phyloP scores from a whole-genome alignment of 495 filamentous ascomycete genomes.

The Parathielavia appendiculata region DNA sequence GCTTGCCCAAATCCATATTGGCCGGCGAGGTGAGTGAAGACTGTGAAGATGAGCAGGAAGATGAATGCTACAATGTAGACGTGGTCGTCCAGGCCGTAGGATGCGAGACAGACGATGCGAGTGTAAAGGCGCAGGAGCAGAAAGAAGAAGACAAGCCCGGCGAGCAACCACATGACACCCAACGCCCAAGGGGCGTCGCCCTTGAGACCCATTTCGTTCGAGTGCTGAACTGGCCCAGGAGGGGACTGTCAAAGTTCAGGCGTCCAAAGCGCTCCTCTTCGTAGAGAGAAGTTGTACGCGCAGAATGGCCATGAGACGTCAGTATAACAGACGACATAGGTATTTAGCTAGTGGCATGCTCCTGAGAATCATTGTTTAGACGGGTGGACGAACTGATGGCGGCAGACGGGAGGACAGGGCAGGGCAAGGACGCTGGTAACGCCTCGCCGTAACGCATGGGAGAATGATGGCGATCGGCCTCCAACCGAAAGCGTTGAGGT shows the following conservation, averaged over 20 bases:
- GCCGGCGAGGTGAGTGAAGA: slow-evolving; percentile 29
- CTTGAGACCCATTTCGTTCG: slow-evolving; percentile 11
- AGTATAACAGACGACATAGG: neutral
- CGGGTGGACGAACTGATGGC: too few species aligned
- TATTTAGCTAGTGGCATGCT: slow-evolving; percentile 1
- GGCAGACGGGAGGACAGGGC: neutral
- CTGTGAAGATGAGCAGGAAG: slow-evolving; percentile 31
- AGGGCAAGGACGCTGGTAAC: neutral
- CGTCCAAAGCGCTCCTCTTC: neutral
- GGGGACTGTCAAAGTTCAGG: neutral
- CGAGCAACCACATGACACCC: slow-evolving; percentile 28
- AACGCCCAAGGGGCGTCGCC: slow-evolving; percentile 16
- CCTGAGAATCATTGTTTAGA: too few species aligned
- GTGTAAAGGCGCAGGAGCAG: slow-evolving; percentile 32
- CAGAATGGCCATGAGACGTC: slow-evolving; percentile 1
- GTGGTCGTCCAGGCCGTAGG: slow-evolving; percentile 33
- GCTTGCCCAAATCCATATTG: slow-evolving; percentile 35
- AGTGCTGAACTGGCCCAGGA: neutral
- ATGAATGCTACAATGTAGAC: slow-evolving; percentile 28
- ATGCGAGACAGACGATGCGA: slow-evolving; percentile 28
- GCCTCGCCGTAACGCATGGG: slow-evolving; percentile 3
- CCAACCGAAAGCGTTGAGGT: neutral
- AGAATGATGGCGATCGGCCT: slow-evolving; percentile 4
- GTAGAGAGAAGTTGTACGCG: neutral
- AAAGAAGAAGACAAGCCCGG: slow-evolving; percentile 14